Conservation (phyloP, 106 monocot species). For the Ottelia alismoides region DNA sequence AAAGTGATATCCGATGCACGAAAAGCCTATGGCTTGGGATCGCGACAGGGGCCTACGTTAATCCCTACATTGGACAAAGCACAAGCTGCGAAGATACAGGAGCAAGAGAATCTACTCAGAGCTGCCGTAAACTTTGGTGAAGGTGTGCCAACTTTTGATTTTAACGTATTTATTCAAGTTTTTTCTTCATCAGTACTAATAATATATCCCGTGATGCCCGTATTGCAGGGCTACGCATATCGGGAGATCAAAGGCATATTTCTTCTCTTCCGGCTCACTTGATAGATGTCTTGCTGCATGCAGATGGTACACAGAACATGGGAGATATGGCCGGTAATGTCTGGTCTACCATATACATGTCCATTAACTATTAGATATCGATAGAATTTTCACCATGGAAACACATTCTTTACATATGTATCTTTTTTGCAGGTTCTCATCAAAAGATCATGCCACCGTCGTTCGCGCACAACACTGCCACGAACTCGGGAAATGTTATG, state of each 20-base stretch:
- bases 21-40: constrained; percentile 74
- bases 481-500: constrained; percentile 40
- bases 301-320: constrained; percentile 53
- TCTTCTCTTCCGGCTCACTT: constrained; percentile 86
- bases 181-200: not conserved
- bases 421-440: constrained; percentile 53
- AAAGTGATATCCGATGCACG: constrained; percentile 82
- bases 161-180: not conserved
- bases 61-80: constrained; percentile 76
- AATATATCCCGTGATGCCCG: too few species aligned
- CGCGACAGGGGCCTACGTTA: constrained; percentile 60
- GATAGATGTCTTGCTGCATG: constrained; percentile 45
- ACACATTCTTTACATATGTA: too few species aligned
- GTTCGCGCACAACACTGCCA: constrained; percentile 37
- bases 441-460: constrained; percentile 38
- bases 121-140: constrained; percentile 80
- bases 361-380: not conserved
- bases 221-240: constrained; percentile 53
- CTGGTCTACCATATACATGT: not conserved
- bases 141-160: constrained; percentile 28
- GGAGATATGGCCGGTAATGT: constrained; percentile 34
- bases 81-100: constrained; percentile 92
- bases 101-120: constrained; percentile 80
- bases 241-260: constrained; percentile 64
- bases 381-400: not conserved